Base-by-base conservation (phyloP, 2,329 filamentous ascomycete species). In the Hymenoscyphus scutula region DNA sequence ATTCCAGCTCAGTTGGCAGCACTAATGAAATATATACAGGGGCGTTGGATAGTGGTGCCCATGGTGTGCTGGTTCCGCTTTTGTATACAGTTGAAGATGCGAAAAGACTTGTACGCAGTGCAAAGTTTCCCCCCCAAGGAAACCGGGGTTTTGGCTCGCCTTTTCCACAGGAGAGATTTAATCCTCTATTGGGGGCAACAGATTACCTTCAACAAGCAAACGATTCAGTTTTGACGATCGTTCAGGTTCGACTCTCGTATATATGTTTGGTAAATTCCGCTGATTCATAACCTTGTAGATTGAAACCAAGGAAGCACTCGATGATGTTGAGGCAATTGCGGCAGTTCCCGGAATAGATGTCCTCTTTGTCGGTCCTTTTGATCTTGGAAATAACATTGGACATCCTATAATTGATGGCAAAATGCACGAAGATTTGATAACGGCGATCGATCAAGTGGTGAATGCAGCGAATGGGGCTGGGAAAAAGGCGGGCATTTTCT, bases 311-410 rank as follows among this genome's bases (percentile, higher is more conserved):
- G 85, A 88, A 71, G 86, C 86, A 0, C 76, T 89, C 15, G 81
- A 84, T 0, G 75, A 76, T 13, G 81, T 89, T 1, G 85, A 88
- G 37, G 83, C 82, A 56, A 89, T 89, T 72, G 85, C 84, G 51
- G 78, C 81, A 23, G 77, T 87, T 25, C 75, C 84, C 3, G 84
- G 84, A 3, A 77, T 89, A 25, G 87, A 89, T 64, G 81, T 86
- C 4, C 75, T 89, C 27, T 89, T 88, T 71, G 80, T 89, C 55
- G 87, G 87, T 0, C 86, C 87, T 1, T 89, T 88, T 70, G 86
- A 89, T 69, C 78, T 89, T 59, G 87, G 84, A 69, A 75, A 86
- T 72, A 87, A 83, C 68, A 85, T 87, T 54, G 85, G 84, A 0
- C 75, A 83, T 59, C 84, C 88, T 0, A 83, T 91, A 45, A 78